Conservation (phyloP, 257 asterid species). For the Rubia yunnanensis region DNA sequence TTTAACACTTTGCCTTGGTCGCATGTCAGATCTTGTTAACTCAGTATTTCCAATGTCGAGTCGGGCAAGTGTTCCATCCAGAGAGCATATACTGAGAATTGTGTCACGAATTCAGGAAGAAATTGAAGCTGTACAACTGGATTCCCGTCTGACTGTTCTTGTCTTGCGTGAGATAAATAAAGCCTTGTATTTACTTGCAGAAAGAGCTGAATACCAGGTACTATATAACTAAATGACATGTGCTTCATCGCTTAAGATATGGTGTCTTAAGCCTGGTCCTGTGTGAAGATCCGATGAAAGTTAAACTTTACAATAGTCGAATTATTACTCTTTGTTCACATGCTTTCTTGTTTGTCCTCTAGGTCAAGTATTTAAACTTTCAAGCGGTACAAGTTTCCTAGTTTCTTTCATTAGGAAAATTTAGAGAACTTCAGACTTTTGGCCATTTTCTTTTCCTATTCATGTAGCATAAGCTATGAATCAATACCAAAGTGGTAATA, state of each 20-base stretch:
- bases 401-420: neutral
- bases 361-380: neutral
- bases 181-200: conserved; percentile 70
- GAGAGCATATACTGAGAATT: conserved; percentile 68
- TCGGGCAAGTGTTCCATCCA: conserved; percentile 85
- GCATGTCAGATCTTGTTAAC: conserved; percentile 77
- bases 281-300: neutral
- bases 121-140: conserved; percentile 85
- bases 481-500: neutral
- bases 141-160: conserved; percentile 82
- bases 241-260: neutral
- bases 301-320: neutral
- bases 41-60: conserved; percentile 77
- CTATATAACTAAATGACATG: neutral
- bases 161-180: conserved; percentile 79
- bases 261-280: neutral
- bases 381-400: neutral
- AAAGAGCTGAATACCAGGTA: conserved; percentile 89
- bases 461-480: neutral
- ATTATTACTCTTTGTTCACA: neutral
- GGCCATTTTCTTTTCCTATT: neutral
- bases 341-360: conserved; percentile 2
- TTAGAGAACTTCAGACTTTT: neutral
- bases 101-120: conserved; percentile 79
- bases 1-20: conserved; percentile 61